Evolutionary conservation across 352 stramenopile species (phyloP).

Genomic region (Thalassiosira oceanica): DNA sequence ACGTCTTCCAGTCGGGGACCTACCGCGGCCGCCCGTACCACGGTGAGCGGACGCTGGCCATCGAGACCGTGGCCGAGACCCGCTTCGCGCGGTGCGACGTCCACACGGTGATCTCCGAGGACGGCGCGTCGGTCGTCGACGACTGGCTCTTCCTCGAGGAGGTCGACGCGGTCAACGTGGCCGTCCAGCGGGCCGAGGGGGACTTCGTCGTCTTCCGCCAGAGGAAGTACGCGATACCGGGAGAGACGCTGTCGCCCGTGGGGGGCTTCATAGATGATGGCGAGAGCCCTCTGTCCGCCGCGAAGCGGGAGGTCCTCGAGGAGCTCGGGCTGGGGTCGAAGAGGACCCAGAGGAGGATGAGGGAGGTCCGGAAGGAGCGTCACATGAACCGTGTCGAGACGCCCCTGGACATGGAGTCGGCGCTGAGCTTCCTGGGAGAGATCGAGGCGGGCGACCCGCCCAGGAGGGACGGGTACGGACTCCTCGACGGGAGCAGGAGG

Average conservation of each 20-base stretch:
- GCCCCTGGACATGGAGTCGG: not conserved
- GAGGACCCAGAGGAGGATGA: constrained; percentile 4
- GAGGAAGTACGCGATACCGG: constrained; percentile 58
- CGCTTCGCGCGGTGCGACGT: constrained; percentile 60
- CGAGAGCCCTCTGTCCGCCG: constrained; percentile 47
- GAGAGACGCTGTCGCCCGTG: constrained; percentile 40
- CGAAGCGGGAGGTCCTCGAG: constrained; percentile 57
- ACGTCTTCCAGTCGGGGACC: too few species aligned
- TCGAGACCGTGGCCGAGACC: constrained; percentile 41
- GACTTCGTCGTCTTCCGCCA: constrained; percentile 58
- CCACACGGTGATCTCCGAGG: constrained; percentile 40
- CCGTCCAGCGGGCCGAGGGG: constrained; percentile 35
- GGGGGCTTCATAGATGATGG: constrained; percentile 57
- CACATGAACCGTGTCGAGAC: not conserved
- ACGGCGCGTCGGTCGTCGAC: constrained; percentile 30
- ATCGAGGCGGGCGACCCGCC: constrained; percentile 9
- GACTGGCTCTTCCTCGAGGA: constrained; percentile 70
- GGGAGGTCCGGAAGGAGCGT: not conserved
- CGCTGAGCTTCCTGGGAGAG: too few species aligned
- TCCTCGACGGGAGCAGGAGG: not conserved
- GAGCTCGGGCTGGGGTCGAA: constrained; percentile 50
- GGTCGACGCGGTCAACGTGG: constrained; percentile 57
- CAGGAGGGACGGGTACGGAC: constrained; percentile 1
- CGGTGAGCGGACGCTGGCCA: constrained; percentile 29
- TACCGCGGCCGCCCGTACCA: constrained; percentile 20